Conservation (phyloP, 345 rosid genomes). For the Aegle marmelos region DNA sequence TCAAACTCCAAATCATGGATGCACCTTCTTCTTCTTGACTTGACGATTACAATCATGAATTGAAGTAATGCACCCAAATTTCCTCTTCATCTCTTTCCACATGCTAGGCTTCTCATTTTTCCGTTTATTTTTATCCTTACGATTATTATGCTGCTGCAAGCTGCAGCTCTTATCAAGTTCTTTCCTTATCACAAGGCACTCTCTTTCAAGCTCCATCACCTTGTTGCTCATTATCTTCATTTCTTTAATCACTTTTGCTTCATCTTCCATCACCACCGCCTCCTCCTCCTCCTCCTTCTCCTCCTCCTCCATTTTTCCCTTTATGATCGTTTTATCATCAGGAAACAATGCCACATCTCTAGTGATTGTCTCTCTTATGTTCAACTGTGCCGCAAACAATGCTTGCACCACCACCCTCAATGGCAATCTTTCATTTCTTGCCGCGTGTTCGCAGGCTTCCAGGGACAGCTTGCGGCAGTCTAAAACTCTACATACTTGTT, state of each 20-base stretch:
- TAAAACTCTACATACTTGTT: slow-evolving; percentile 59
- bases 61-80: slow-evolving; percentile 64
- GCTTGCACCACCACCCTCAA: slow-evolving; percentile 55
- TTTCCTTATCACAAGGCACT: slow-evolving; percentile 44
- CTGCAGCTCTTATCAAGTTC: slow-evolving; percentile 41
- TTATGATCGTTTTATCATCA: slow-evolving; percentile 20
- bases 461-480: slow-evolving; percentile 64
- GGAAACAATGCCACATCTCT: slow-evolving; percentile 25
- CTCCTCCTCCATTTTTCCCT: slow-evolving; percentile 21
- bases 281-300: slow-evolving; percentile 22
- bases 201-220: slow-evolving; percentile 54
- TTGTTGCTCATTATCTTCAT: slow-evolving; percentile 62
- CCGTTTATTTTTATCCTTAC: slow-evolving; percentile 4
- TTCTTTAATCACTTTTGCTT: slow-evolving; percentile 35
- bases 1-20: slow-evolving; percentile 23
- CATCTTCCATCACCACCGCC: slow-evolving; percentile 17
- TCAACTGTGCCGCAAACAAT: slow-evolving; percentile 55
- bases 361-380: slow-evolving; percentile 46
- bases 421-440: slow-evolving; percentile 62
- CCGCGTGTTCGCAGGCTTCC: slow-evolving; percentile 62
- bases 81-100: slow-evolving; percentile 87
- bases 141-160: not conserved
- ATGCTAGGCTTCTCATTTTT: slow-evolving; percentile 45
- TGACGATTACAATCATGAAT: slow-evolving; percentile 50
- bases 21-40: slow-evolving; percentile 58